Evolutionary conservation across 2,329 filamentous ascomycete genomes (phyloP).

Genomic region (Hymenoscyphus scutula): DNA sequence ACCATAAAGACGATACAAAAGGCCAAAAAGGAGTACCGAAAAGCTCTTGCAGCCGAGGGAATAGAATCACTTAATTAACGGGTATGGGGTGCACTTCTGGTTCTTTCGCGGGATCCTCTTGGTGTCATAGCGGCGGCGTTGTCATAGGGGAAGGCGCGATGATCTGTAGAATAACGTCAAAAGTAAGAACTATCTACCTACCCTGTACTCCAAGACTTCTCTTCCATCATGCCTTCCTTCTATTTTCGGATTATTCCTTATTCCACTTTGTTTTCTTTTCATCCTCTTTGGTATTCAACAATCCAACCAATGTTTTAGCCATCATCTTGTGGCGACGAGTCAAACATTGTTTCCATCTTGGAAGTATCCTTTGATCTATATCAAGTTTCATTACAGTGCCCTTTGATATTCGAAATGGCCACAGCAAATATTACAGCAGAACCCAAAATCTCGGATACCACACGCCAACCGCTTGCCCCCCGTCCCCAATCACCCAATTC

Average conservation of each 20-base stretch:
- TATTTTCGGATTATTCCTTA: neutral
- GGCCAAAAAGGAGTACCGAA: slow-evolving; percentile 69
- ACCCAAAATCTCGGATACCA: slow-evolving; percentile 10
- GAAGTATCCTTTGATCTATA: neutral
- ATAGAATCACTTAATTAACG: slow-evolving; percentile 26
- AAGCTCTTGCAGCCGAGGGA: slow-evolving; percentile 63
- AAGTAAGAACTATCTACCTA: neutral
- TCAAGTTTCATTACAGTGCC: slow-evolving; percentile 12
- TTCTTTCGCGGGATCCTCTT: neutral
- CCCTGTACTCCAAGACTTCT: neutral
- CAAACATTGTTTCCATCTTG: slow-evolving; percentile 13
- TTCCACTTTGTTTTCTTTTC: slow-evolving; percentile 10
- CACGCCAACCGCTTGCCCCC: slow-evolving; percentile 22
- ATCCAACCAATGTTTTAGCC: slow-evolving; percentile 1
- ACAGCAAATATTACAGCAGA: slow-evolving; percentile 16
- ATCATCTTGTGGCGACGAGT: slow-evolving; percentile 1
- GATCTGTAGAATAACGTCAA: slow-evolving; percentile 6
- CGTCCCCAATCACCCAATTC: slow-evolving; percentile 20
- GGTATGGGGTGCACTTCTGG: neutral
- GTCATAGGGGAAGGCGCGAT: slow-evolving; percentile 19
- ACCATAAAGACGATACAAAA: slow-evolving; percentile 68
- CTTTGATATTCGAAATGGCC: slow-evolving; percentile 26
- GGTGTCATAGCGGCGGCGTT: slow-evolving; percentile 34
- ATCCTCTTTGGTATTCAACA: slow-evolving; percentile 7
- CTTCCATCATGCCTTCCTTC: neutral